Conservation (phyloP, 495 filamentous ascomycete species). For the Podospora bellae-mahoneyi region DNA sequence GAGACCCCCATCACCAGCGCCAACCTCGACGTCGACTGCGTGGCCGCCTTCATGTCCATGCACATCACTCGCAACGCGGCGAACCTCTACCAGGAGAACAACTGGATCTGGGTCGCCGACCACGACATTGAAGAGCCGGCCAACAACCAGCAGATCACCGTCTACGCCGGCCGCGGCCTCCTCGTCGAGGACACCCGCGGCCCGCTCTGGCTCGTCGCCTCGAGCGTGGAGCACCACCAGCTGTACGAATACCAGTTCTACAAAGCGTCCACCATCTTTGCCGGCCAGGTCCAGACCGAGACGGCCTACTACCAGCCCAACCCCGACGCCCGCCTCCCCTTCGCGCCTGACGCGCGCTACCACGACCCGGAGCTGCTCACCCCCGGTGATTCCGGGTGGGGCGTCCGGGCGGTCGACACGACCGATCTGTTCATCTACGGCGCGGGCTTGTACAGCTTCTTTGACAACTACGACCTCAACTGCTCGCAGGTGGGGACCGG, state of each 20-base stretch:
- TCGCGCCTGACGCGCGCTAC: slow-evolving; percentile 54
- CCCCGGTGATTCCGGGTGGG: slow-evolving; percentile 50
- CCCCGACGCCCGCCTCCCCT: slow-evolving; percentile 65
- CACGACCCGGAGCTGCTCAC: slow-evolving; percentile 66
- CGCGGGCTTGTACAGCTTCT: slow-evolving; percentile 62
- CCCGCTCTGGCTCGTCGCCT: slow-evolving; percentile 55
- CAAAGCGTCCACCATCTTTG: slow-evolving; percentile 60
- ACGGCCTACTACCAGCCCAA: slow-evolving; percentile 67
- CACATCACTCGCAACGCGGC: slow-evolving; percentile 59
- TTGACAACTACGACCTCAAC: slow-evolving; percentile 47
- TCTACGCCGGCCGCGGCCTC: slow-evolving; percentile 68
- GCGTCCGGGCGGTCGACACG: slow-evolving; percentile 51
- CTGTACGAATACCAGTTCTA: slow-evolving; percentile 78
- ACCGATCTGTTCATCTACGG: slow-evolving; percentile 60
- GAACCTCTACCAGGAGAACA: slow-evolving; percentile 62
- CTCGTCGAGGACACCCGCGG: slow-evolving; percentile 55
- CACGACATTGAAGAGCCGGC: slow-evolving; percentile 65
- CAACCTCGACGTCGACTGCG: slow-evolving; percentile 53
- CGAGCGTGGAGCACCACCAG: slow-evolving; percentile 63
- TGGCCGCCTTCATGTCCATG: slow-evolving; percentile 65
- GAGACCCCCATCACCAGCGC: slow-evolving; percentile 36
- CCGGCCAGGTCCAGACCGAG: slow-evolving; percentile 77
- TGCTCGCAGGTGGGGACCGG: slow-evolving; percentile 42
- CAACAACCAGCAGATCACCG: slow-evolving; percentile 60
- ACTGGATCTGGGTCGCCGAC: slow-evolving; percentile 69